These are phyloP conservation scores for Colletotrichum tofieldiae DNA, from an alignment of 2,329 filamentous ascomycete species.

Conservation along the genomic window DNA sequence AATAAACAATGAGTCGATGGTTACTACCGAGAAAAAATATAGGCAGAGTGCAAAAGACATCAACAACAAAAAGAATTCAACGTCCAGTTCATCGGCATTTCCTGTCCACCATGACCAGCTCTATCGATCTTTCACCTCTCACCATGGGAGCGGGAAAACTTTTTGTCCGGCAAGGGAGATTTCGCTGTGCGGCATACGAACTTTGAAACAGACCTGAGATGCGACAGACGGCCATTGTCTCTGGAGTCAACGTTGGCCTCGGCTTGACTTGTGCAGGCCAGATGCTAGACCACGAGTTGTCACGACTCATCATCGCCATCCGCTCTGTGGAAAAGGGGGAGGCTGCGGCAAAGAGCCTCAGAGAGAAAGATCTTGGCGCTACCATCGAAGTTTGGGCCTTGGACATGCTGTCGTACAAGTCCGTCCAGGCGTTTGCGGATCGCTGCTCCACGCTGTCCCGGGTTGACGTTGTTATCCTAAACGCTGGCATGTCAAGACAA, in stretches of 20 bases:
- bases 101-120: slow-evolving; percentile 30
- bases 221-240: slow-evolving; percentile 65
- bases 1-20: too few relatives aligned
- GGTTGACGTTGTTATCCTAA: slow-evolving; percentile 59
- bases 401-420: slow-evolving; percentile 57
- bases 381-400: slow-evolving; percentile 59
- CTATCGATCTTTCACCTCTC: slow-evolving; percentile 14
- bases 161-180: too few relatives aligned
- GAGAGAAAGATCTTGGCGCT: slow-evolving; percentile 49
- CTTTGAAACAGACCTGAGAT: too few relatives aligned
- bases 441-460: slow-evolving; percentile 51
- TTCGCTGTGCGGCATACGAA: too few relatives aligned
- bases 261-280: slow-evolving; percentile 62
- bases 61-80: background rate
- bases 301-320: slow-evolving; percentile 63
- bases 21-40: too few relatives aligned
- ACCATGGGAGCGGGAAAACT: background rate
- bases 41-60: background rate
- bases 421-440: slow-evolving; percentile 55
- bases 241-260: slow-evolving; percentile 65
- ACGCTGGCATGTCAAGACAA: slow-evolving; percentile 49
- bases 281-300: slow-evolving; percentile 56
- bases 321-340: slow-evolving; percentile 61
- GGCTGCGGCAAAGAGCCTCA: slow-evolving; percentile 54
- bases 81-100: background rate